phyloP scores from a whole-genome alignment of 129 eudicot species.

The Chrysanthemum seticuspe region DNA sequence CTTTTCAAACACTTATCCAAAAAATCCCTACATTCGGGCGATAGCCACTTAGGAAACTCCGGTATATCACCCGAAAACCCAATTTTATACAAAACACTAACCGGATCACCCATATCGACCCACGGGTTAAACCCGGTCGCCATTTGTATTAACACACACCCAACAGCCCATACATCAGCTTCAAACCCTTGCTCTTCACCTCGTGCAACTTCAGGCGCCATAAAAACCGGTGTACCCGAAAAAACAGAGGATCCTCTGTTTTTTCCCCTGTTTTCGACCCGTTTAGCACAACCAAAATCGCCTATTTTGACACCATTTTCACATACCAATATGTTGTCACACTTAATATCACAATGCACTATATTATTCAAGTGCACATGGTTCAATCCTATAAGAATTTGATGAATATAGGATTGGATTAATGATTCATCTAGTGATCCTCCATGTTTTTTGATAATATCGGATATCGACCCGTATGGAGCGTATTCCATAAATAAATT shows the following conservation, averaged over 20 bases:
- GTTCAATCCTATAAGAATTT: slow-evolving; percentile 54
- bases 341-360: slow-evolving; percentile 81
- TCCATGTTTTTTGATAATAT: slow-evolving; percentile 47
- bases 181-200: slow-evolving; percentile 33
- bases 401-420: slow-evolving; percentile 46
- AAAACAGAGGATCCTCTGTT: slow-evolving; percentile 9
- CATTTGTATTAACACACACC: slow-evolving; percentile 35
- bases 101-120: slow-evolving; percentile 29
- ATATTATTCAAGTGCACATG: slow-evolving; percentile 53
- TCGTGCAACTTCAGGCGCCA: slow-evolving; percentile 41
- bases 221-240: slow-evolving; percentile 40
- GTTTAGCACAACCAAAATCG: slow-evolving; percentile 43
- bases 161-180: slow-evolving; percentile 36
- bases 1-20: slow-evolving; percentile 53
- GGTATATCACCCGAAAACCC: slow-evolving; percentile 67
- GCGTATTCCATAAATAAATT: slow-evolving; percentile 69
- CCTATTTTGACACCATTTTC: slow-evolving; percentile 56
- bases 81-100: slow-evolving; percentile 42
- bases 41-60: slow-evolving; percentile 58
- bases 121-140: slow-evolving; percentile 34
- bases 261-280: slow-evolving; percentile 21
- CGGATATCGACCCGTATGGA: slow-evolving; percentile 54
- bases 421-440: slow-evolving; percentile 46
- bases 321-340: slow-evolving; percentile 55
- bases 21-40: slow-evolving; percentile 50